Base-by-base conservation (phyloP, 345 rosid genomes). In the Lumnitzera racemosa region DNA sequence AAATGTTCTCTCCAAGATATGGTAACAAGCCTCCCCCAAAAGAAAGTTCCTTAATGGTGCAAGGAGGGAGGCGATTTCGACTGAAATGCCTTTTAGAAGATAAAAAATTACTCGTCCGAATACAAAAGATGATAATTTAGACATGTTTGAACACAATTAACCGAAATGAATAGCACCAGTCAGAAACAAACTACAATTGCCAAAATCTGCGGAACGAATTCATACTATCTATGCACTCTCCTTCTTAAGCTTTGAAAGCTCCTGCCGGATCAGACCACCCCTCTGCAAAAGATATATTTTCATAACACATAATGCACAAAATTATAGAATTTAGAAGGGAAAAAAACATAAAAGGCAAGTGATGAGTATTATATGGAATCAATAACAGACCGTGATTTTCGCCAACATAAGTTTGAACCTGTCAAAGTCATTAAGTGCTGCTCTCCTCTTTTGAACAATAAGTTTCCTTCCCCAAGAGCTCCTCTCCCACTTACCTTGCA, bases 331-430 rank as follows among this genome's bases (percentile, higher is more conserved):
- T 5, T 4, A 36, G 7, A 1, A 36, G 11, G 7, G 9, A 36
- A 36, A 36, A 9, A 5, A 46, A 46, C 46, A 31, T 12, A 5
- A 12, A 31, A 16, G 2, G 9, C 15, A 51, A n/a, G 20, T 20
- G 11, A 31, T n/a, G 16, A 11, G 27, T 20, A 20, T 6, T 4
- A 2, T 16, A 14, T 11, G 46, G 11, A 14, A 41, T 9, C 11
- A 20, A 47, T 31, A 36, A 66, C 68, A 47, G 14, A 86, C 92
- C 95, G 87, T 90, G 73, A 90, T 85, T 77, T 81, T 87, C 16
- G 96, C 92, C 76, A 90, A 55, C 97, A 90, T 87, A 62, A 87
- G 36, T 81, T 83, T 90, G 80, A 87, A 90, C 72, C 96, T 73
- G 57, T 90, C 96, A 2, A 90, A 90, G 67, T 90, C 90, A 55